Evolutionary conservation across 305 asterid species (phyloP).

Genomic region (Ilex paraguariensis): DNA sequence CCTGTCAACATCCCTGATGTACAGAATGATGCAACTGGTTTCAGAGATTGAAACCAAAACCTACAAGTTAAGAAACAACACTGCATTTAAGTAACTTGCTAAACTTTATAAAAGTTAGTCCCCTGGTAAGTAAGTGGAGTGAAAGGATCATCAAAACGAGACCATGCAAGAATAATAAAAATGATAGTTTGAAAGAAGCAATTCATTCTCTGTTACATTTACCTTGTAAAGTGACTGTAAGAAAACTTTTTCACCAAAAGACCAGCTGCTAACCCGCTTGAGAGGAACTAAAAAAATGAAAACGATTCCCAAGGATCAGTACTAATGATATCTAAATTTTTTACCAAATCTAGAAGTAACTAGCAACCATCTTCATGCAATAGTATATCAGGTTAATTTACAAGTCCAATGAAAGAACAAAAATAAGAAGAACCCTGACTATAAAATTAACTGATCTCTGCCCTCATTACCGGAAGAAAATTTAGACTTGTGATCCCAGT

Average conservation of each 20-base stretch:
- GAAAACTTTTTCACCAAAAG: constrained; percentile 74
- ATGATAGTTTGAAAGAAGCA: neutral
- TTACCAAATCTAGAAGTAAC: neutral
- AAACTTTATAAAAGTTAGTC: no score
- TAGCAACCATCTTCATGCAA: no score
- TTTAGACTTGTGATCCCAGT: neutral
- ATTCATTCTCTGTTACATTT: constrained; percentile 7
- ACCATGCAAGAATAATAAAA: neutral
- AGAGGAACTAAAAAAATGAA: constrained; percentile 43
- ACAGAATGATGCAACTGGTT: constrained; percentile 63
- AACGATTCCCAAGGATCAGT: constrained; percentile 16
- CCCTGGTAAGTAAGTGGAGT: no score
- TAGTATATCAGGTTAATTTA: no score
- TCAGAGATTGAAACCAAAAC: constrained; percentile 66
- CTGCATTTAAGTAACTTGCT: neutral
- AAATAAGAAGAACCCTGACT: no score
- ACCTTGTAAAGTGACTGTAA: constrained; percentile 91
- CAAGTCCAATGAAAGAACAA: no score
- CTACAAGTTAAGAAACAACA: constrained; percentile 26
- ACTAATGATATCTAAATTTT: neutral
- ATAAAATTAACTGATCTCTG: neutral
- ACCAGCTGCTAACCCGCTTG: constrained; percentile 59
- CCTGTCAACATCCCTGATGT: constrained; percentile 78
- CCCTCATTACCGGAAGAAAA: no score
- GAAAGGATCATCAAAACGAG: constrained; percentile 8